phyloP scores from a whole-genome alignment of 257 asterid genomes.

The Ilex aquifolium region DNA sequence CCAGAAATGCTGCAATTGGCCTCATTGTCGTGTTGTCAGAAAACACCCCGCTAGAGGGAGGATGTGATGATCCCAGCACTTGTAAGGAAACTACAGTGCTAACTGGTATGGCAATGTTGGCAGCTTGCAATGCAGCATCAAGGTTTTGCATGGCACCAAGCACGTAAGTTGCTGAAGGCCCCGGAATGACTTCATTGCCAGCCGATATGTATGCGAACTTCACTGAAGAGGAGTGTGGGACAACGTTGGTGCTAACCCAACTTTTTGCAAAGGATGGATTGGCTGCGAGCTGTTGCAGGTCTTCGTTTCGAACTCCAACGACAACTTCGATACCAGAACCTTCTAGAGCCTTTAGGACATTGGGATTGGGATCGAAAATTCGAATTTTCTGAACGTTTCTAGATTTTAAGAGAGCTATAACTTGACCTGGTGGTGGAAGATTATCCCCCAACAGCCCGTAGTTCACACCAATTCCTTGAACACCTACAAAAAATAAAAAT shows the following conservation, averaged over 20 bases:
- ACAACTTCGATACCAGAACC: conserved; percentile 21
- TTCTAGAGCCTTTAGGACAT: conserved; percentile 28
- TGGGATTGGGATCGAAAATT: conserved; percentile 20
- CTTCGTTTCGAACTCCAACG: conserved; percentile 27
- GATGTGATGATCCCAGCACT: conserved; percentile 22
- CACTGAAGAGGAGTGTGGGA: conserved; percentile 13
- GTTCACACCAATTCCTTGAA: conserved; percentile 30
- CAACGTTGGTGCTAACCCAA: conserved; percentile 29
- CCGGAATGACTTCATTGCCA: conserved; percentile 48
- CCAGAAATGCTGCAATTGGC: conserved; percentile 14
- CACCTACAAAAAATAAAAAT: conserved; percentile 17
- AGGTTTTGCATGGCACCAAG: conserved; percentile 35
- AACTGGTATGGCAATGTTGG: conserved; percentile 14
- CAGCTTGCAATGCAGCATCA: conserved; percentile 13
- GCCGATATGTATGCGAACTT: conserved; percentile 19
- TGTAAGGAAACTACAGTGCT: conserved; percentile 25
- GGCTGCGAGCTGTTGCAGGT: conserved; percentile 22
- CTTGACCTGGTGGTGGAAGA: conserved; percentile 25
- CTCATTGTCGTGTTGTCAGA: not conserved
- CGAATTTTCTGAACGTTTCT: conserved; percentile 16
- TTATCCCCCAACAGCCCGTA: conserved; percentile 36
- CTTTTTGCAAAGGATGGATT: conserved; percentile 18
- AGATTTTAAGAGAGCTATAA: conserved; percentile 14
- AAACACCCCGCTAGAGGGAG: conserved; percentile 32
- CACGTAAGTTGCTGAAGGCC: conserved; percentile 17